Conservation (phyloP, 768 basidiomycete genomes). For the Lyophyllum atratum region DNA sequence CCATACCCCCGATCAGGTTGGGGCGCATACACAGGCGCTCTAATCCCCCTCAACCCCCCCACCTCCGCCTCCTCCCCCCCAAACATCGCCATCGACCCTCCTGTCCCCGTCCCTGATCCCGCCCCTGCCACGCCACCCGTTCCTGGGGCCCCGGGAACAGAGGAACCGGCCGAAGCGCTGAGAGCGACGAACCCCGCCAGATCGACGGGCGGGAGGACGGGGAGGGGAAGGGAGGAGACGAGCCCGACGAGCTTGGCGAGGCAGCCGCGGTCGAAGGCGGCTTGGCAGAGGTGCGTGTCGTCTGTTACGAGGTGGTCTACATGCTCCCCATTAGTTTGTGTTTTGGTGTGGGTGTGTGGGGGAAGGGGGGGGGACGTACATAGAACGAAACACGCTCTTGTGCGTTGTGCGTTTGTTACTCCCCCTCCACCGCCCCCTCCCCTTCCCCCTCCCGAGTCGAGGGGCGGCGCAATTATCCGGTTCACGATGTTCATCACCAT, state of each 20-base stretch:
- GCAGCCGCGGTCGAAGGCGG: constrained; percentile 71
- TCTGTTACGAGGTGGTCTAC: constrained; percentile 72
- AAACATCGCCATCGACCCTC: background rate
- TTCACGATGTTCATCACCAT: constrained; percentile 74
- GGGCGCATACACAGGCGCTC: background rate
- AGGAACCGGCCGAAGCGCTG: too few species aligned
- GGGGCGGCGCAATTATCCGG: constrained; percentile 46
- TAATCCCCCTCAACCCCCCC: background rate
- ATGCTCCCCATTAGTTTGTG: background rate
- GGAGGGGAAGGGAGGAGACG: constrained; percentile 55
- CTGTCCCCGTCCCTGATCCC: too few species aligned
- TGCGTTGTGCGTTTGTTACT: background rate
- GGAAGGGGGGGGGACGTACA: constrained; percentile 44
- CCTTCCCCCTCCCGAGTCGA: too few species aligned
- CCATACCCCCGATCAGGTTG: too few species aligned
- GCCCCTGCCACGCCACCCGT: background rate
- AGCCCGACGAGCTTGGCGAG: constrained; percentile 55
- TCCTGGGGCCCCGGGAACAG: too few species aligned
- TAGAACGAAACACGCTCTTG: constrained; percentile 67
- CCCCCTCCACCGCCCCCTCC: background rate
- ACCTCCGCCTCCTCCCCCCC: background rate
- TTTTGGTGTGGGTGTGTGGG: background rate
- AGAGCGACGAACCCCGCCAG: background rate
- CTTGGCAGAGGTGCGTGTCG: constrained; percentile 63
- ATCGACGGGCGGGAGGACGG: constrained; percentile 6